phyloP scores from a whole-genome alignment of 495 filamentous ascomycete species.

The Lophiotrema nucula region DNA sequence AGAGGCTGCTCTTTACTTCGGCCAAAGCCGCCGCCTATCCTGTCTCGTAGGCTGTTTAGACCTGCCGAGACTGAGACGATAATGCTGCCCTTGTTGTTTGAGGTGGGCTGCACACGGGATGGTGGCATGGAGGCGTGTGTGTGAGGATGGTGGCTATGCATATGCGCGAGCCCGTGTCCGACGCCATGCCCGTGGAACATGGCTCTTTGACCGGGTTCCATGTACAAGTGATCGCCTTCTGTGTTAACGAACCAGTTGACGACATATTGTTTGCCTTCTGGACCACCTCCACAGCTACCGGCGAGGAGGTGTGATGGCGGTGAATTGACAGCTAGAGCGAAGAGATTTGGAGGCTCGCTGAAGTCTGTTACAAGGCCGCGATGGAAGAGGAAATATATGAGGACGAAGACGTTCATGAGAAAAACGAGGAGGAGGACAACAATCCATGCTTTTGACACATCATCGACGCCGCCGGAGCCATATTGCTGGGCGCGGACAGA shows the following conservation, averaged over 20 bases:
- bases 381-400: constrained; percentile 55
- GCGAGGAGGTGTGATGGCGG: constrained; percentile 55
- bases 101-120: no score
- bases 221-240: constrained; percentile 43
- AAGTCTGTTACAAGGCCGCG: constrained; percentile 67
- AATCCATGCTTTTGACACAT: constrained; percentile 64
- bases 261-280: constrained; percentile 51
- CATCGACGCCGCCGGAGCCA: constrained; percentile 54
- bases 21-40: background rate
- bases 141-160: constrained; percentile 4
- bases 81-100: background rate
- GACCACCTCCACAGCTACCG: constrained; percentile 66
- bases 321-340: constrained; percentile 66
- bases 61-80: background rate
- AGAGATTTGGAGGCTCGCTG: constrained; percentile 71
- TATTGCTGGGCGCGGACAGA: constrained; percentile 59
- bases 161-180: background rate
- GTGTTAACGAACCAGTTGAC: constrained; percentile 59
- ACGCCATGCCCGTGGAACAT: background rate
- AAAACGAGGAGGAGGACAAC: constrained; percentile 61
- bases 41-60: background rate
- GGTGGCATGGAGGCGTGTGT: no score
- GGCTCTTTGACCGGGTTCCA: constrained; percentile 33
- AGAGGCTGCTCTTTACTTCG: background rate
- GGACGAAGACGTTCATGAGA: constrained; percentile 58